Evolutionary conservation across 2,329 filamentous ascomycete species (phyloP).

Genomic region (Colletotrichum sp.): DNA sequence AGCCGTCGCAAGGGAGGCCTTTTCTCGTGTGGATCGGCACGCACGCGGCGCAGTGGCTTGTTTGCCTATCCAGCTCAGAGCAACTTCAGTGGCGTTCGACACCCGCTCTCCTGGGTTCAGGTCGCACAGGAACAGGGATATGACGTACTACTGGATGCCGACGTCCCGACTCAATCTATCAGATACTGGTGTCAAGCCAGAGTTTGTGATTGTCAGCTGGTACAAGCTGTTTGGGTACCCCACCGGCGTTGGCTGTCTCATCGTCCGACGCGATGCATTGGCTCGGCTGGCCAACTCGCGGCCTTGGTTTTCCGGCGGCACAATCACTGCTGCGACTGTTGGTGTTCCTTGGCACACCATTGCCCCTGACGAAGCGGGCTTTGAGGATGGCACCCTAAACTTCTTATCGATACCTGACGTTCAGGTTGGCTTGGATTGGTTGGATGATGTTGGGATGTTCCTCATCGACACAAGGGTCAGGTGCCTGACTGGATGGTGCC

Average conservation of each 20-base stretch:
- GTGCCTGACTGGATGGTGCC: conserved; percentile 41
- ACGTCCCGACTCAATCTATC: conserved; percentile 39
- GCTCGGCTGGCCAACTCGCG: conserved; percentile 29
- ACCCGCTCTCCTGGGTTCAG: conserved; percentile 41
- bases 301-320: conserved; percentile 46
- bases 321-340: conserved; percentile 37
- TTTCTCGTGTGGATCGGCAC: not conserved
- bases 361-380: conserved; percentile 31
- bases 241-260: conserved; percentile 44
- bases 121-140: conserved; percentile 41
- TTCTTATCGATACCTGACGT: conserved; percentile 45
- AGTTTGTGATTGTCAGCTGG: conserved; percentile 44
- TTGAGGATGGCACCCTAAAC: conserved; percentile 47
- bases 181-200: conserved; percentile 31
- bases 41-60: conserved; percentile 29
- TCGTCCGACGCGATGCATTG: conserved; percentile 37
- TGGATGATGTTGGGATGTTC: conserved; percentile 31
- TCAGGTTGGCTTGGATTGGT: conserved; percentile 38
- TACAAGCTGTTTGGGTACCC: conserved; percentile 49
- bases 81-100: conserved; percentile 48
- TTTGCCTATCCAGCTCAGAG: conserved; percentile 52
- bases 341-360: conserved; percentile 34
- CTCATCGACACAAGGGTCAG: conserved; percentile 34
- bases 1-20: not conserved
- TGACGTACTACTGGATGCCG: conserved; percentile 45